Base-by-base conservation (phyloP, 1,284 basidiomycete genomes). In the Apiotrichum mycotoxinovorans region DNA sequence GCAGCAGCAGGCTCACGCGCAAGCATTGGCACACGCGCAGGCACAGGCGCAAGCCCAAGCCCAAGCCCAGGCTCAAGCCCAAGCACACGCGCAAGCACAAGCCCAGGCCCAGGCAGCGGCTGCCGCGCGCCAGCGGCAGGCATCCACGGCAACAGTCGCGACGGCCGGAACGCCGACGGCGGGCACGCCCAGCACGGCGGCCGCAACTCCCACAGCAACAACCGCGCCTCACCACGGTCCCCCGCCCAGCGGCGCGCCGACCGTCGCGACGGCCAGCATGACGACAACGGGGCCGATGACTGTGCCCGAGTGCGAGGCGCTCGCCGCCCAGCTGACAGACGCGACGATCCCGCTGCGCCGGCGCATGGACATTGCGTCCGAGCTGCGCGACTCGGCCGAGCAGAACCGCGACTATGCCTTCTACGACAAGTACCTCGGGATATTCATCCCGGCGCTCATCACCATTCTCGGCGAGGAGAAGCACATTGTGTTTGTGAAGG, bases 341-440 rank as follows among this genome's bases (percentile, higher is more conserved):
- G 57, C 68, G 1, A 56, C 42, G 22, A 57, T 62, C 10, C 63
- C 69, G 60, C 51, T 56, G 52, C 53, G 60, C 12, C 56, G 58
- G 15, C 59, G 60, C 20, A 66, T 63, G 50, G 61, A 65, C 25
- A 63, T 66, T 41, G 89, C 89, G 48, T 83, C 82, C 60, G 91
- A 95, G 73, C 84, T 96, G 60, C 83, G 91, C 56, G 91, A 95
- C 73, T 85, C 87, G 74, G 84, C 95, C 62, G 92, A 96, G 72
- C 85, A 85, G 25, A 85, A 87, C 43, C 82, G 88, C 55, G 91
- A 95, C 67, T 81, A 85, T 37, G 91, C 94, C 0, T 74, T 73
- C 66, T 87, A 88, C 41, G 81, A 85, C 44, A 85, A 86, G 51
- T 81, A 81, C 62, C 78, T 82, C 33, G 78, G 76, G 52, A 69